Evolutionary conservation across 805 yeast genomes (phyloP), one percentile per base, ranked within the genome.

Genomic region (Saccharomycopsis oosterbeekiorum): DNA sequence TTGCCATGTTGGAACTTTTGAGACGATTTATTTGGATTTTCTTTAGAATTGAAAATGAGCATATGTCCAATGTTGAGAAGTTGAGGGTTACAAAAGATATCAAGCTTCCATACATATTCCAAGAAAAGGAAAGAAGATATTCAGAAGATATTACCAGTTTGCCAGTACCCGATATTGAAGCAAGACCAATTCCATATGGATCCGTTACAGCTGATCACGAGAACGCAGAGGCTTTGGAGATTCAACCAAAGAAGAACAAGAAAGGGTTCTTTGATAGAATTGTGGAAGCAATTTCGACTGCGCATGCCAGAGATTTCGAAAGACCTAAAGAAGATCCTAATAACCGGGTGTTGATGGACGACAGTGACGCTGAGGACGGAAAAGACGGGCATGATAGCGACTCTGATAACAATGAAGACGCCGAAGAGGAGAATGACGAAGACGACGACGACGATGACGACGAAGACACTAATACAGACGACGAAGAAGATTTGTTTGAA

Each of bases 31-130:
- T 93, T 14, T 94, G 99, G 99, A 78, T 90, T 8, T 81, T 88
- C 57, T 86, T 94, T 76, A 84, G 99, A 75, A 87, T 94, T 80
- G 99, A 94, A 68, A 94, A 94, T 73, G 98, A 94, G 72, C 99
- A 94, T 72, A 86, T 92, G 56, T 85, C 97, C 0, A 93, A 93
- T 70, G 96, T 91, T 11, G 84, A 84, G 60, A 74, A 90, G 54
- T 88, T 85, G 72, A 80, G 96, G 65, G 98, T 97, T 0, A 85
- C 96, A 10, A 83, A 96, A 62, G 97, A 93, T 64, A 76, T 89
- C 10, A 89, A 93, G 1, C 74, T 93, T 59, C 99, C 99, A 0
- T 93, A 90, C 65, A 81, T 84, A 1, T 70, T 81, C 56, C 71
- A 61, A 55, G 56, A n/a, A 34, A 36, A 77, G 62, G 78, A 74